Evolutionary conservation across 768 basidiomycete species (phyloP), one percentile per base, ranked within the genome.

Genomic region (Agaricus subrufescens): DNA sequence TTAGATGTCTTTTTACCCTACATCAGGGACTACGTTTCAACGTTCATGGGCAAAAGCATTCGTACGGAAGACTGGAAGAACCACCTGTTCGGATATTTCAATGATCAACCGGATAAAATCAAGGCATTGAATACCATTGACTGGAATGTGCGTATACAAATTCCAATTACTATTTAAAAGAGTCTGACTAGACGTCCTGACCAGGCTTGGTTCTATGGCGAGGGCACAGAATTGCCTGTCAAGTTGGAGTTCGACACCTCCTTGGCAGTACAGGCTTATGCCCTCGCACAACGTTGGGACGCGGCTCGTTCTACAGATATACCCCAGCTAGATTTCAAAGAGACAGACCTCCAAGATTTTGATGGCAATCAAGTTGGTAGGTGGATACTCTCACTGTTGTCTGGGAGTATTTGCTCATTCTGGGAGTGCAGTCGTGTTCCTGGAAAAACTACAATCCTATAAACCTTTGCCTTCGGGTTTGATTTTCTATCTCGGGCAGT

Each of bases 1-100:
- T 72, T 92, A 52, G 84, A 94, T 46, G 80, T 83, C 14, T 93
- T 96, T 74, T 70, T 93, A 19, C 91, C 91, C 0, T 95, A 95
- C 64, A 81, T 90, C 50, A 82, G 79, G 60, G 83, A 91, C 66
- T 96, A 96, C 65, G 89, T 91, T 44, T 75, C 78, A 51, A 90
- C 87, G 0, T 96, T 87, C 70, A 85, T 83, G 63, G 89, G 91
- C 6, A 81, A 85, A 69, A 90, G 88, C 59, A 92, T 94, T 66
- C 87, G 86, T 11, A 94, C 92, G 0, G 74, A 83, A 29, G 77
- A 93, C 60, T 96, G 93, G 93, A 89, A 89, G 63, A 73, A 75
- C 0, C 89, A 95, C 64, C 71, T 96, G 11, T 91, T 87, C 63
- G 73, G 62, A 5, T 94, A 86, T 68, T 96, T 80, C 70, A 69